Percentiles rank a stretch among this genome's conserved stretches.
Conservation (phyloP, 1,139 yeast species). For the Kodamaea arcana region DNA sequence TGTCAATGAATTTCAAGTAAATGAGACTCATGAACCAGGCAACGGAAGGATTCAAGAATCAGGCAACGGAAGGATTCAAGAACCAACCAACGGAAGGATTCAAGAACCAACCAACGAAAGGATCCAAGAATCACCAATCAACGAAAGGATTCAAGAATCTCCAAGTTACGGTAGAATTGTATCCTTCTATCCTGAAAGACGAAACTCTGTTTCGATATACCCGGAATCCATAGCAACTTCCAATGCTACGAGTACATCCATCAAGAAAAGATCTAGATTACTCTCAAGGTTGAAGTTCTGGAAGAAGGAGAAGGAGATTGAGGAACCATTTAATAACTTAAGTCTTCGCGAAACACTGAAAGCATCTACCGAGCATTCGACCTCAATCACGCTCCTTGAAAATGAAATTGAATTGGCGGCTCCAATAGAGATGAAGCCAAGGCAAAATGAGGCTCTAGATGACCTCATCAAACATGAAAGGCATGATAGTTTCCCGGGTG, state of each 20-base stretch:
- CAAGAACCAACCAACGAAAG: no score
- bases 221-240: slow-evolving; percentile 11
- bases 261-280: slow-evolving; percentile 21
- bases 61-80: no score
- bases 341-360: slow-evolving; percentile 4
- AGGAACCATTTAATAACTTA: slow-evolving; percentile 6
- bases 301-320: slow-evolving; percentile 24
- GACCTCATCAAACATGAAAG: no score
- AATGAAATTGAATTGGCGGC: slow-evolving; percentile 5
- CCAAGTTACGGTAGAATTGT: slow-evolving; percentile 19
- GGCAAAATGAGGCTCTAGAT: not conserved
- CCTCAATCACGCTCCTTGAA: slow-evolving; percentile 6
- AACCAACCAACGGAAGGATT: no score
- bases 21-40: no score
- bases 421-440: slow-evolving; percentile 8
- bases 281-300: slow-evolving; percentile 41
- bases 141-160: no score
- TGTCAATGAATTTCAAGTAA: no score
- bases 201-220: slow-evolving; percentile 13
- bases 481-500: slow-evolving; percentile 3
- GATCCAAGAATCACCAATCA: no score
- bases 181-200: slow-evolving; percentile 30
- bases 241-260: slow-evolving; percentile 8
- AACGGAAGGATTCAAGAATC: no score
- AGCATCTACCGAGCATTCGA: slow-evolving; percentile 5